phyloP scores from a whole-genome alignment of 352 stramenopile genomes.

The Globisporangium polare region DNA sequence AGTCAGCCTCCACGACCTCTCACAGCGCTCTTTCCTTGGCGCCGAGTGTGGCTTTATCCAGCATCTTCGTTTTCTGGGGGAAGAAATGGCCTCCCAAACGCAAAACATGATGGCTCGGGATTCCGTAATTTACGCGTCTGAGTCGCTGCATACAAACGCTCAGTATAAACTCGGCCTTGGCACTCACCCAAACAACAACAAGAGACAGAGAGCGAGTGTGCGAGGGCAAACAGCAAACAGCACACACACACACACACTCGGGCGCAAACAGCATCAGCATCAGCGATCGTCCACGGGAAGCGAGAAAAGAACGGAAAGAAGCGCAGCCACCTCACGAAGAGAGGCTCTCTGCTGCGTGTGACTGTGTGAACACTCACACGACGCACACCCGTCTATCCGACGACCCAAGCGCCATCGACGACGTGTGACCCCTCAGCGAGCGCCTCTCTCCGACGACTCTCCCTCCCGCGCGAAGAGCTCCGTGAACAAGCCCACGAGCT shows the following conservation, averaged over 20 bases:
- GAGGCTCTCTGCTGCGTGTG: background rate
- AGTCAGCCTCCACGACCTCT: too few relatives aligned
- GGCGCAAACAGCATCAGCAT: background rate
- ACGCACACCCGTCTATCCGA: too few relatives aligned
- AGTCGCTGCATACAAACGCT: background rate
- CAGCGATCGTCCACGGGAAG: background rate
- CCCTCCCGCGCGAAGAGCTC: conserved; percentile 2
- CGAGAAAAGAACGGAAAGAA: conserved; percentile 3
- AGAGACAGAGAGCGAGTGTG: conserved; percentile 10
- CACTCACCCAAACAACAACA: background rate
- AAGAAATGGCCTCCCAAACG: too few relatives aligned
- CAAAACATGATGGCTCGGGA: background rate
- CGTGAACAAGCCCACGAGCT: background rate
- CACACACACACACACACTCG: too few relatives aligned
- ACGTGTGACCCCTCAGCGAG: too few relatives aligned
- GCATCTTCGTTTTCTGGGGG: too few relatives aligned
- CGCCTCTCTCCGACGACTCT: background rate
- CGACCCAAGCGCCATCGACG: too few relatives aligned
- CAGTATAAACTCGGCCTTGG: background rate
- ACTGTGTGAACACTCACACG: background rate
- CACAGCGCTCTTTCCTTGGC: too few relatives aligned
- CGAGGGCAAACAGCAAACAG: background rate
- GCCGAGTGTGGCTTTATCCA: background rate
- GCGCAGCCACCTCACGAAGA: background rate
- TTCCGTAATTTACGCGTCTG: background rate